Base-by-base conservation (phyloP, 257 asterid genomes). In the Solanum chiquidenum region DNA sequence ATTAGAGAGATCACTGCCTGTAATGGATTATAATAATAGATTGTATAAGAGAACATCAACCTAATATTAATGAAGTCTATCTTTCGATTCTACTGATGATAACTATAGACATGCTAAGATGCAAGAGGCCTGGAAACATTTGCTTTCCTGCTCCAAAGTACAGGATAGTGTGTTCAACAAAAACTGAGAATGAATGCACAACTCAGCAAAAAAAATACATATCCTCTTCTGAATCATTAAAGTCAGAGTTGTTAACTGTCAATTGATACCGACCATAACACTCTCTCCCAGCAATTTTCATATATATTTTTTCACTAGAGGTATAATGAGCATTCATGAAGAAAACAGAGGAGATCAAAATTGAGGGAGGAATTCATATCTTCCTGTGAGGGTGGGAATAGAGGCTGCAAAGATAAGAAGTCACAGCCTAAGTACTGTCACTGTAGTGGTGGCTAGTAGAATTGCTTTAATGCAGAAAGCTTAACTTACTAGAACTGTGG, bases 1-100 rank as follows among this genome's bases (percentile, higher is more conserved):
- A 66, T 90, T 92, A 88, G 98, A 89, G 86, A 92, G 95, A 93
- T 93, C 23, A 64, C 85, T 88, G 83, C 95, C 98, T 95, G 92
- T 91, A 90, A 66, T 88, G 77, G 86, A 86, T 75, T 79, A 89
- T 83, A 40, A 89, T 83, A 40, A 20, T 27, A 49, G 29, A 82
- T 31, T 49, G 46, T 49, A 82, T 82, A 52, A 82, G 86, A 52
- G 71, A 49, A 49, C 71, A 20, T 20, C 58, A 82, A 82, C 31
- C 86, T 82, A 31, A 82, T 31, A 82, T 20, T 29, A 31, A 82
- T 49, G 86, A 80, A 29, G 66, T 82, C 64, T 79, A 10, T 82
- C 69, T 82, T 49, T 82, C 86, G 49, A 49, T 82, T 49, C 42
- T 46, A 80, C 69, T 49, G 44, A 49, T 10, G 21, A 49, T 82